These are phyloP conservation scores for Biscogniauxia marginata DNA, from an alignment of 2,329 filamentous ascomycete genomes.

Conservation along the genomic window DNA sequence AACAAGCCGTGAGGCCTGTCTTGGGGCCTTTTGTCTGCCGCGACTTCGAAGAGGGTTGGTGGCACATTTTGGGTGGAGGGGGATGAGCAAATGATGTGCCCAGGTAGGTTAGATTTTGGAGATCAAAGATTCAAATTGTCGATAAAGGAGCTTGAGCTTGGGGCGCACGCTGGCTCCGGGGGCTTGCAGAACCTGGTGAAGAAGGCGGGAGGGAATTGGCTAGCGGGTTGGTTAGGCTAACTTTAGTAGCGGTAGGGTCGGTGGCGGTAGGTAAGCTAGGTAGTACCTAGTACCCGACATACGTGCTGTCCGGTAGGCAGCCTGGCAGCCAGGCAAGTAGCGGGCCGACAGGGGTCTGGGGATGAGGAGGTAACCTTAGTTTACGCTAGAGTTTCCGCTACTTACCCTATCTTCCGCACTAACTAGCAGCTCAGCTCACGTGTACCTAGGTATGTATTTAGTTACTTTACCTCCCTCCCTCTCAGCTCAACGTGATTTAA, in stretches of 20 bases:
- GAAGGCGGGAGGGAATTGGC: neutral
- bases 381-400: neutral
- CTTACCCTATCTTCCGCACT: neutral
- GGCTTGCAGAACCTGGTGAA: neutral
- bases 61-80: neutral
- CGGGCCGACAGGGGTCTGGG: neutral
- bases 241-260: neutral
- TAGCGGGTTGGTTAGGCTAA: neutral
- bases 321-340: neutral
- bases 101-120: neutral
- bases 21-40: neutral
- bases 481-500: neutral
- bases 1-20: too few relatives aligned
- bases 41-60: neutral
- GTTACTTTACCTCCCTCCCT: too few relatives aligned
- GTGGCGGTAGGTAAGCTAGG: neutral
- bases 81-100: constrained; percentile 3
- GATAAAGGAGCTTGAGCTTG: constrained; percentile 28
- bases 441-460: too few relatives aligned
- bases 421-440: too few relatives aligned
- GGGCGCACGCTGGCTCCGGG: constrained; percentile 21
- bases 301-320: neutral
- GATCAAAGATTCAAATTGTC: neutral
- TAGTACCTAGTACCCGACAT: neutral
- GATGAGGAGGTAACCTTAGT: neutral